Evolutionary conservation across 2,329 filamentous ascomycete species (phyloP).

Genomic region (Colletotrichum incanum): DNA sequence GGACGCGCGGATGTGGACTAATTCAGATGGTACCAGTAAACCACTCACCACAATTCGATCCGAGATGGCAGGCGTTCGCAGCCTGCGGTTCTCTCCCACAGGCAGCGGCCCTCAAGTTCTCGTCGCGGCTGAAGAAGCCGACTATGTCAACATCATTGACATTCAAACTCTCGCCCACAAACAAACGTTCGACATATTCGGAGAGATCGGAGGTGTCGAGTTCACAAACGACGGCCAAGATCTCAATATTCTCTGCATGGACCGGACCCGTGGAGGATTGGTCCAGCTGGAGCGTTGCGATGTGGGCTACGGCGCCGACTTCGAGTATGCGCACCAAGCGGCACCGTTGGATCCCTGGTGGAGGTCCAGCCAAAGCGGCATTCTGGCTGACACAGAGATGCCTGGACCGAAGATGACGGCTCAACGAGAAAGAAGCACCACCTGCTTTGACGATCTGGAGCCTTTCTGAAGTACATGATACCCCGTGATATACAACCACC

Average conservation of each 20-base stretch:
- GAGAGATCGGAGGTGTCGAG: slow-evolving; percentile 79
- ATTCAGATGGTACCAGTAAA: slow-evolving; percentile 63
- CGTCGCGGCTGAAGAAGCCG: slow-evolving; percentile 82
- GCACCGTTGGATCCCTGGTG: slow-evolving; percentile 27
- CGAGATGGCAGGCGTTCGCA: slow-evolving; percentile 79
- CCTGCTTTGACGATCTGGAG: slow-evolving; percentile 44
- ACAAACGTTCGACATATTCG: slow-evolving; percentile 82
- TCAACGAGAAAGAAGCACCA: slow-evolving; percentile 14
- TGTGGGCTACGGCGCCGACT: slow-evolving; percentile 45
- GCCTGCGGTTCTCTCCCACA: slow-evolving; percentile 79
- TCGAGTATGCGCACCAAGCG: slow-evolving; percentile 10
- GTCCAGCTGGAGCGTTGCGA: slow-evolving; percentile 72
- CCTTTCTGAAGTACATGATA: slow-evolving; percentile 46
- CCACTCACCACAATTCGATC: slow-evolving; percentile 71
- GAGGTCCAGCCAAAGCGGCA: slow-evolving; percentile 4
- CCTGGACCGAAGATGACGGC: background rate
- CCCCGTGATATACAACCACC: slow-evolving; percentile 23
- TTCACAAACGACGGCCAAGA: slow-evolving; percentile 79
- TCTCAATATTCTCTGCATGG: slow-evolving; percentile 78
- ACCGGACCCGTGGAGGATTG: slow-evolving; percentile 76
- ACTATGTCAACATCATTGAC: slow-evolving; percentile 80
- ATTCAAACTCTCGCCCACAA: slow-evolving; percentile 75
- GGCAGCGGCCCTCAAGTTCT: slow-evolving; percentile 78
- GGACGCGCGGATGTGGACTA: slow-evolving; percentile 80
- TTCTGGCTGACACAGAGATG: background rate